Conservation (phyloP, 345 rosid species). For the Hevea brasiliensis region DNA sequence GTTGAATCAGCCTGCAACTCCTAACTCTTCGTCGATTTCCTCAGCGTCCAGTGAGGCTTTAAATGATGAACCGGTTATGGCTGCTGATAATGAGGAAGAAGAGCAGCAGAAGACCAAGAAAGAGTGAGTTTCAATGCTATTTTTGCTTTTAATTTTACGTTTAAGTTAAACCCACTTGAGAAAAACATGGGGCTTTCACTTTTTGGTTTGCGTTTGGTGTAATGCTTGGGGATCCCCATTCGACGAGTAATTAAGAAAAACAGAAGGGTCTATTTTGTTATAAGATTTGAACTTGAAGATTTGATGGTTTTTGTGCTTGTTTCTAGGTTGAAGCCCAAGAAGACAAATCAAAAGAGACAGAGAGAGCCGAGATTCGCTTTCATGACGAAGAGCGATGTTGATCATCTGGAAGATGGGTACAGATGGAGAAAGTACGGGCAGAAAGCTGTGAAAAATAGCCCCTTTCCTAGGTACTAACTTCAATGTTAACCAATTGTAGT, state of each 20-base stretch:
- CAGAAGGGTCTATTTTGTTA: background rate
- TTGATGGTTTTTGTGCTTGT: constrained; percentile 11
- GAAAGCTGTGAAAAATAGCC: constrained; percentile 95
- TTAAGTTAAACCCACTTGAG: background rate
- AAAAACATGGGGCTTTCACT: background rate
- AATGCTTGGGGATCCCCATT: background rate
- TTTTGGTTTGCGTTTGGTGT: background rate
- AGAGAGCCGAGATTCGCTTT: constrained; percentile 90
- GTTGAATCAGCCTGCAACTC: constrained; percentile 68
- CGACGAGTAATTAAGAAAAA: constrained; percentile 6
- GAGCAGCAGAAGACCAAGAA: constrained; percentile 47
- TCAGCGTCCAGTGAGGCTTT: constrained; percentile 75
- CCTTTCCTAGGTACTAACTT: constrained; percentile 77
- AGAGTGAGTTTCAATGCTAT: constrained; percentile 47
- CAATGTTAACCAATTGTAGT: constrained; percentile 24
- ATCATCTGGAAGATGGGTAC: constrained; percentile 98
- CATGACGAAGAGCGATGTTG: constrained; percentile 98
- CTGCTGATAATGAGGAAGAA: constrained; percentile 36
- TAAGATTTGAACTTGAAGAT: constrained; percentile 16
- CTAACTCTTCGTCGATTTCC: constrained; percentile 80
- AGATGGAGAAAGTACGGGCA: constrained; percentile 99
- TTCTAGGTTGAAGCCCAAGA: constrained; percentile 62
- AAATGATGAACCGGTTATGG: constrained; percentile 44
- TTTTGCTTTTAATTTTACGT: background rate
- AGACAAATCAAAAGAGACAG: constrained; percentile 78